Percentiles rank a stretch among this genome's conserved stretches.
These are phyloP conservation scores for Salvia rosmarinus DNA, from an alignment of 257 asterid species.

Conservation along the genomic window DNA sequence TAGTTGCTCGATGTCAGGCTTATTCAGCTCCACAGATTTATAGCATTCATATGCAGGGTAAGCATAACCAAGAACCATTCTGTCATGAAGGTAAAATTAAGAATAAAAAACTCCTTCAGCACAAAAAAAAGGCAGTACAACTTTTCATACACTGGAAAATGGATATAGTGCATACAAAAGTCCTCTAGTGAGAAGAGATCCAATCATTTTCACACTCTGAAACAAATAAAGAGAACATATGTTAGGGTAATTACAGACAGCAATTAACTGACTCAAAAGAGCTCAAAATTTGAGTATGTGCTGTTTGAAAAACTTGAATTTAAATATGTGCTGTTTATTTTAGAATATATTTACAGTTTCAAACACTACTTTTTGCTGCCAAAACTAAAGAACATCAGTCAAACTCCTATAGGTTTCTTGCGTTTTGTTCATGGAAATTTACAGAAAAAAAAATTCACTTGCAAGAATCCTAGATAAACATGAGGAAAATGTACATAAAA, in stretches of 20 bases:
- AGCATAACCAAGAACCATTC: conserved; percentile 82
- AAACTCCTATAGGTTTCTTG: background rate
- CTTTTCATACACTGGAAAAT: conserved; percentile 8
- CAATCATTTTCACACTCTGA: conserved; percentile 87
- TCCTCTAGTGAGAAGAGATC: conserved; percentile 79
- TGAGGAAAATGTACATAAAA: background rate
- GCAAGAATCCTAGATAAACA: background rate
- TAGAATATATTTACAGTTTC: conserved; percentile 8
- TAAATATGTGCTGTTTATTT: background rate
- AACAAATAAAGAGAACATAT: conserved; percentile 33
- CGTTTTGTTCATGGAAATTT: background rate
- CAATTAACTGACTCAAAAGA: background rate
- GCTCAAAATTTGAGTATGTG: background rate
- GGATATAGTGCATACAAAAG: conserved; percentile 69
- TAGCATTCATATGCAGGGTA: conserved; percentile 92
- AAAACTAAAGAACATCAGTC: conserved; percentile 17
- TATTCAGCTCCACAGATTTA: conserved; percentile 84
- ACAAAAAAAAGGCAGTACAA: conserved; percentile 18
- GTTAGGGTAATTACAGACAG: conserved; percentile 19
- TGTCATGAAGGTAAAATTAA: conserved; percentile 36
- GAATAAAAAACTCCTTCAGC: conserved; percentile 23
- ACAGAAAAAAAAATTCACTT: conserved; percentile 2
- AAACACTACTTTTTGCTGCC: conserved; percentile 3
- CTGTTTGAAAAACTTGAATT: background rate
- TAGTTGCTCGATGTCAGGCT: conserved; percentile 83